Percentiles rank a stretch among this genome's conserved stretches.
phyloP scores from a whole-genome alignment of 2,329 filamentous ascomycete genomes.

The Karstenula rhodostoma region DNA sequence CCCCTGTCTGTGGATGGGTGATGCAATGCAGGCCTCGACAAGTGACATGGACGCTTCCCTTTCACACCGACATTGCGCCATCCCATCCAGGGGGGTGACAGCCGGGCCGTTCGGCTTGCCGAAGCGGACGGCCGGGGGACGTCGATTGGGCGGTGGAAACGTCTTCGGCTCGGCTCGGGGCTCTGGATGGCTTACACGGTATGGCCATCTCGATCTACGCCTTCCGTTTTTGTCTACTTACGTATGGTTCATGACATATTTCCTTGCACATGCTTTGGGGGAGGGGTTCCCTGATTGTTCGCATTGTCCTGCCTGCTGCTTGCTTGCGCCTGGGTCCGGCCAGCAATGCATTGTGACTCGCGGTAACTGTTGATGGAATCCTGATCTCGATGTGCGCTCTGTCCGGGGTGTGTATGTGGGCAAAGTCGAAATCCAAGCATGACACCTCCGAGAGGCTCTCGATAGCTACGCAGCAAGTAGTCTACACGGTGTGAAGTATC shows the following conservation, averaged over 20 bases:
- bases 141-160: slow-evolving; percentile 15
- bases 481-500: too few relatives aligned
- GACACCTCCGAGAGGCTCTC: neutral
- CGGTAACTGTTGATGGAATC: neutral
- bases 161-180: slow-evolving; percentile 8
- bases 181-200: neutral
- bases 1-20: neutral
- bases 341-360: neutral
- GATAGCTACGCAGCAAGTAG: too few relatives aligned
- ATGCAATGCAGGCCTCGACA: neutral
- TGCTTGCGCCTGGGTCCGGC: neutral
- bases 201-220: neutral
- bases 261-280: neutral
- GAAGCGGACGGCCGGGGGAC: slow-evolving; percentile 5
- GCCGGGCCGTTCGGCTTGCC: slow-evolving; percentile 15
- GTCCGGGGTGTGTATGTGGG: too few relatives aligned
- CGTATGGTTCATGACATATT: neutral
- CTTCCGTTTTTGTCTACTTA: neutral
- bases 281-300: neutral
- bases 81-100: neutral
- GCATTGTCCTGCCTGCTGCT: neutral
- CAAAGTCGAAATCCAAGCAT: neutral
- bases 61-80: slow-evolving; percentile 19
- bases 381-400: too few relatives aligned
- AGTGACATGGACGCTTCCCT: neutral